Evolutionary conservation across 2,329 filamentous ascomycete genomes (phyloP), one percentile per base, ranked within the genome.

Genomic region (Ceratocystis huliohia): DNA sequence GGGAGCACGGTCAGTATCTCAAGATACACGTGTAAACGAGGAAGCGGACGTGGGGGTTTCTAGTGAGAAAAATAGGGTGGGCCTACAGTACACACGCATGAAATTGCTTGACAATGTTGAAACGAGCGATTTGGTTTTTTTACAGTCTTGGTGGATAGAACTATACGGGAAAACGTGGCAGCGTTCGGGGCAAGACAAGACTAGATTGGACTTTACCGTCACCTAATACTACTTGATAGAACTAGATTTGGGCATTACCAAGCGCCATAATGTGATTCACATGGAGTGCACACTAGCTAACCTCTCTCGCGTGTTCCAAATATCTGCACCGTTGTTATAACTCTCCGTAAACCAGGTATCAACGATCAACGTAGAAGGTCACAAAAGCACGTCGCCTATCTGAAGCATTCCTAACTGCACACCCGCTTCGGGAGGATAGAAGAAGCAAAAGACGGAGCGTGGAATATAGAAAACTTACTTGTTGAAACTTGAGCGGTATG

Each of bases 1-100:
- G 59, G 41, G 66, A 64, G 13, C 46, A 63, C n/a, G 66, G 66
- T 28, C 64, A 63, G 10, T 68, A 67, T 59, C 64, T 68, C 20
- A 65, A 50, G 59, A 68, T 68, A 1, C 46, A 56, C 37, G 37
- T 65, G 20, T 68, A 50, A 13, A 25, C 13, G 46, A 28, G 28
- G 37, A 30, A 3, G 17, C 61, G 10, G 45, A 25, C 37, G 30
- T 30, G 22, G 53, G 1, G 28, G 22, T 30, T 17, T 13, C 15
- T 13, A 7, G 48, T 25, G 53, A 25, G 53, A 22, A 28, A 57
- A 28, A 56, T 1, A 41, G 5, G 22, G 25, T 25, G 50, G 50
- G 50, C 50, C 20, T 57, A 57, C 53, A 57, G 53, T 57, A 57
- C 53, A 57, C 28, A 28, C 50, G 25, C 20, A n/a, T 48, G 20